These are phyloP conservation scores for Monosporascus sp. DNA, from an alignment of 2,329 filamentous ascomycete genomes.

Conservation along the genomic window DNA sequence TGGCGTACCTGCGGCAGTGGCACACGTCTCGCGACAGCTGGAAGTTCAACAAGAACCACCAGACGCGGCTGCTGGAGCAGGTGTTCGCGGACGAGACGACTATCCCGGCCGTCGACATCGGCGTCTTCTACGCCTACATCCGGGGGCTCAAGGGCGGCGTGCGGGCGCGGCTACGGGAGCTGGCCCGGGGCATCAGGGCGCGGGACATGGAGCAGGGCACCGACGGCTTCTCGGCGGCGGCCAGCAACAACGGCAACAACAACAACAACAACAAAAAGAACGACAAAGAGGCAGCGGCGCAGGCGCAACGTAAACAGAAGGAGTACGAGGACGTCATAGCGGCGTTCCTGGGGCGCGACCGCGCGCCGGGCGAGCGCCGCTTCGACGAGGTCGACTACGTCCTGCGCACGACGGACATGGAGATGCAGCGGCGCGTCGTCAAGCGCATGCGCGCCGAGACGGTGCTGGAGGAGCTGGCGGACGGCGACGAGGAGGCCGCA, in stretches of 20 bases:
- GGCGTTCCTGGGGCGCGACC: slow-evolving; percentile 34
- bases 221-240: slow-evolving; percentile 44
- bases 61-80: slow-evolving; percentile 80
- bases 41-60: slow-evolving; percentile 97
- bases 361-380: slow-evolving; percentile 37
- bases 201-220: slow-evolving; percentile 48
- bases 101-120: slow-evolving; percentile 65
- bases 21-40: slow-evolving; percentile 64
- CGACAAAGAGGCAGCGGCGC: slow-evolving; percentile 32
- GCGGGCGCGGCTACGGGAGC: slow-evolving; percentile 61
- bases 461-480: slow-evolving; percentile 50
- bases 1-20: slow-evolving; percentile 75
- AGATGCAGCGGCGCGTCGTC: slow-evolving; percentile 50
- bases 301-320: slow-evolving; percentile 40
- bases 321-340: slow-evolving; percentile 54
- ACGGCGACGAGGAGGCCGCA: slow-evolving; percentile 37
- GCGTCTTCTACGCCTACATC: slow-evolving; percentile 71
- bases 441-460: slow-evolving; percentile 60
- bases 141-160: slow-evolving; percentile 71
- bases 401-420: slow-evolving; percentile 42
- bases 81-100: slow-evolving; percentile 64
- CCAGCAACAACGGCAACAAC: slow-evolving; percentile 10
- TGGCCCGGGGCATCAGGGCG: slow-evolving; percentile 57
- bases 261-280: not conserved
- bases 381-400: slow-evolving; percentile 51